Conservation (phyloP, 495 filamentous ascomycete species). For the Bombardia bombarda region DNA sequence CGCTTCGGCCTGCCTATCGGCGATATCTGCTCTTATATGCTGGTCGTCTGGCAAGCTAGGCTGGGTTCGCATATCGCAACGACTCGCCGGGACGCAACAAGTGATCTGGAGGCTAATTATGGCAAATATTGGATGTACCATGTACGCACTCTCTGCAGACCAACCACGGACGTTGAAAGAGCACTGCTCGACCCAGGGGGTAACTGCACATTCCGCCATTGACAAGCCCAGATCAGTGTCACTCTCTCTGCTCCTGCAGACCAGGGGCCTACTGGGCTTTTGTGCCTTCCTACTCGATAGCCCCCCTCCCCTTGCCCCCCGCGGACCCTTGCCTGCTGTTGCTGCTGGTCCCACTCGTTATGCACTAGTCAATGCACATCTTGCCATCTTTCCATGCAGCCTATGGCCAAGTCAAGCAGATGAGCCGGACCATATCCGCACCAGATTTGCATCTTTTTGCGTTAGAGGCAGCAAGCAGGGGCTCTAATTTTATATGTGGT, state of each 20-base stretch:
- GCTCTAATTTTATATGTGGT: constrained; percentile 27
- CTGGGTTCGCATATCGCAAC: constrained; percentile 11
- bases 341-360: constrained; percentile 12
- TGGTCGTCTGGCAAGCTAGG: background rate
- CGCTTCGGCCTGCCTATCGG: background rate
- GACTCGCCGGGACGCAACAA: constrained; percentile 14
- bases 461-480: constrained; percentile 10
- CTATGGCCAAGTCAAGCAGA: constrained; percentile 3
- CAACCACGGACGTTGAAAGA: constrained; percentile 19
- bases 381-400: constrained; percentile 18
- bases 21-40: background rate
- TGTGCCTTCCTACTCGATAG: constrained; percentile 13
- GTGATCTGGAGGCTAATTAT: constrained; percentile 27
- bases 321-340: too few species aligned
- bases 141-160: constrained; percentile 21
- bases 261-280: constrained; percentile 14
- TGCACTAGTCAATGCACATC: constrained; percentile 20
- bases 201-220: constrained; percentile 17
- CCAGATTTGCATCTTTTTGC: constrained; percentile 5
- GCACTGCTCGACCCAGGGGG: constrained; percentile 13
- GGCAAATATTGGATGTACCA: constrained; percentile 30
- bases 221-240: constrained; percentile 19
- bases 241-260: constrained; percentile 22
- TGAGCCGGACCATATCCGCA: constrained; percentile 18
- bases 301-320: constrained; percentile 9